These are phyloP conservation scores for Suillus subaureus DNA, from an alignment of 768 basidiomycete species.

Conservation along the genomic window DNA sequence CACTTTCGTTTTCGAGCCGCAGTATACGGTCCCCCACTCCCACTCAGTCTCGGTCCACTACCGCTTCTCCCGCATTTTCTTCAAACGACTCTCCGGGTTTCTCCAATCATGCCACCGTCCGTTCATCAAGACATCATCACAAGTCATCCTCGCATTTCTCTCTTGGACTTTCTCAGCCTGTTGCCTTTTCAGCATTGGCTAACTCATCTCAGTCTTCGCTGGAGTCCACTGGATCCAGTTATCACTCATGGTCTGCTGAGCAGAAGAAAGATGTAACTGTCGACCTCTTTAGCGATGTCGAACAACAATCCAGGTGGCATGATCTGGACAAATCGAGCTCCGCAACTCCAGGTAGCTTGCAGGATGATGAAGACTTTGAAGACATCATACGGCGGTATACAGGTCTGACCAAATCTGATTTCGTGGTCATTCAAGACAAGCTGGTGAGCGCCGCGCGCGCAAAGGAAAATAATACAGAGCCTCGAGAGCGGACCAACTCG, in stretches of 20 bases:
- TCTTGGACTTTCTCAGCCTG: conserved; percentile 53
- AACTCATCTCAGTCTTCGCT: conserved; percentile 82
- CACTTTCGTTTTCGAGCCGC: conserved; percentile 42
- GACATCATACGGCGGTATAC: conserved; percentile 65
- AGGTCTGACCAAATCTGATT: conserved; percentile 72
- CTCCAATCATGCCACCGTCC: conserved; percentile 42
- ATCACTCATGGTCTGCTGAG: conserved; percentile 75
- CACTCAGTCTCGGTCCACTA: conserved; percentile 63
- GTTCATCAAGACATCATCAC: conserved; percentile 56
- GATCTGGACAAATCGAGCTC: conserved; percentile 59
- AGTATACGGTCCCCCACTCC: conserved; percentile 65
- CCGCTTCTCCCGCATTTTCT: conserved; percentile 47
- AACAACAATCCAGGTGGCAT: conserved; percentile 64
- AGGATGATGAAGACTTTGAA: conserved; percentile 62
- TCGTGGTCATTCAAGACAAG: conserved; percentile 73
- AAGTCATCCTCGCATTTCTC: conserved; percentile 53
- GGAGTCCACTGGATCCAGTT: conserved; percentile 82
- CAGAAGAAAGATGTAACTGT: conserved; percentile 54
- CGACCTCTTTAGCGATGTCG: conserved; percentile 52
- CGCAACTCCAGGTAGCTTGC: conserved; percentile 50
- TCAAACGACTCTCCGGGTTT: conserved; percentile 27
- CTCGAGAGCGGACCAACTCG: conserved; percentile 67
- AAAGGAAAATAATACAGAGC: conserved; percentile 58
- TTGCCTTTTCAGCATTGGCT: conserved; percentile 68
- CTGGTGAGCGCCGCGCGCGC: conserved; percentile 64